These are phyloP conservation scores for Apiospora aurea DNA, from an alignment of 2,329 filamentous ascomycete genomes.

Conservation along the genomic window DNA sequence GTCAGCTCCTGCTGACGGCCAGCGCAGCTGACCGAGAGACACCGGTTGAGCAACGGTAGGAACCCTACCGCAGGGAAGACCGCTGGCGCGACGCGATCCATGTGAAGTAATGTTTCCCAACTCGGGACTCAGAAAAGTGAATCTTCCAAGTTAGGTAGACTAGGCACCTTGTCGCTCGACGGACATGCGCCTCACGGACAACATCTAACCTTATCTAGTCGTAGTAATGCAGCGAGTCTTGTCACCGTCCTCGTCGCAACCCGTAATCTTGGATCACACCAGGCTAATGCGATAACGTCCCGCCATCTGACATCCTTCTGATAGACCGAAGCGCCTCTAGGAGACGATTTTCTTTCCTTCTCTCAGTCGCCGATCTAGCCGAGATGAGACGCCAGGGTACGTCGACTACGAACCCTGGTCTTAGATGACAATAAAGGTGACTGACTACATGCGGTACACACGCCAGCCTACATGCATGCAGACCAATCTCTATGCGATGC, in stretches of 20 bases:
- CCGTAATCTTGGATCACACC: not conserved
- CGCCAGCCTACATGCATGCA: not conserved
- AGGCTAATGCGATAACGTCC: conserved; percentile 4
- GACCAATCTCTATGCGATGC: not conserved
- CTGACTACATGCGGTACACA: not conserved
- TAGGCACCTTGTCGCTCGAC: not conserved
- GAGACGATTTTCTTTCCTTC: not conserved
- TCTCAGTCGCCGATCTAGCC: conserved; percentile 8
- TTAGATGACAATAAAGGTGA: not conserved
- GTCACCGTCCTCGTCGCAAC: not conserved
- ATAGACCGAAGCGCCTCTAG: not conserved
- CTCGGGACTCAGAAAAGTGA: not conserved
- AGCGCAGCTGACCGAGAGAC: not conserved
- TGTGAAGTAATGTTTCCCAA: not conserved
- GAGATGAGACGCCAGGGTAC: conserved; percentile 13
- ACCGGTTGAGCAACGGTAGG: not conserved
- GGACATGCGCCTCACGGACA: not conserved
- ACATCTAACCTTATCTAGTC: not conserved
- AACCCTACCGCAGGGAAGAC: not conserved
- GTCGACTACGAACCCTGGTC: not conserved
- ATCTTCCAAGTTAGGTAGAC: not conserved
- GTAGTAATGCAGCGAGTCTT: not conserved
- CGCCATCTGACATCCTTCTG: not conserved
- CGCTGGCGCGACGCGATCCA: not conserved
- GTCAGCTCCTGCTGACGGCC: not conserved